phyloP scores from a whole-genome alignment of 345 rosid genomes.

The Citropsis articulata region DNA sequence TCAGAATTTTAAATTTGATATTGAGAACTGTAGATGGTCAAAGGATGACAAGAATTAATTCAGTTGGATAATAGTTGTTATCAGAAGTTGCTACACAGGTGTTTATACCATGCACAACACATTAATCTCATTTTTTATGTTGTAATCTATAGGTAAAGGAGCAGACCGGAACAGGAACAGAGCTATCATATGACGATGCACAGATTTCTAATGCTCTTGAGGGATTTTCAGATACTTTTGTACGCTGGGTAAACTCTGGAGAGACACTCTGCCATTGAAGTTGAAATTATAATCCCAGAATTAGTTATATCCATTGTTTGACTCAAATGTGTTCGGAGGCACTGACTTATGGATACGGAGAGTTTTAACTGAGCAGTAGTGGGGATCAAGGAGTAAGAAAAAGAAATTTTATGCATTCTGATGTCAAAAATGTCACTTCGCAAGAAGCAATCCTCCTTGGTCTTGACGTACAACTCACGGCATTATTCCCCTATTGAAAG shows the following conservation, averaged over 20 bases:
- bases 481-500: conserved; percentile 16
- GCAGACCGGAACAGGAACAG: conserved; percentile 42
- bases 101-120: not conserved
- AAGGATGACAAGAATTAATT: not conserved
- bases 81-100: not conserved
- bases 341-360: conserved; percentile 8
- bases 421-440: not conserved
- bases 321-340: not conserved
- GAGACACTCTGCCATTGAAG: conserved; percentile 73
- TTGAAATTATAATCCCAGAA: not conserved
- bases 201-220: conserved; percentile 37
- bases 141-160: conserved; percentile 52
- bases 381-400: conserved; percentile 7
- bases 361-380: conserved; percentile 1
- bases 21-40: not conserved
- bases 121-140: conserved; percentile 10
- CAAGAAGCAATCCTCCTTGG: not conserved
- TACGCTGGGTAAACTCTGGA: conserved; percentile 73
- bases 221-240: conserved; percentile 76
- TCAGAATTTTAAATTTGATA: not conserved
- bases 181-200: conserved; percentile 24
- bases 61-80: not conserved
- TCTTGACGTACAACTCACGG: not conserved
- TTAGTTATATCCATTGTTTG: not conserved
- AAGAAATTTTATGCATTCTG: conserved; percentile 6